A percentile compares a stretch with the other conserved stretches of the same genome.
Conservation (phyloP, 176 grass and related monocot genomes). For the Cenchrus fungigraminus region DNA sequence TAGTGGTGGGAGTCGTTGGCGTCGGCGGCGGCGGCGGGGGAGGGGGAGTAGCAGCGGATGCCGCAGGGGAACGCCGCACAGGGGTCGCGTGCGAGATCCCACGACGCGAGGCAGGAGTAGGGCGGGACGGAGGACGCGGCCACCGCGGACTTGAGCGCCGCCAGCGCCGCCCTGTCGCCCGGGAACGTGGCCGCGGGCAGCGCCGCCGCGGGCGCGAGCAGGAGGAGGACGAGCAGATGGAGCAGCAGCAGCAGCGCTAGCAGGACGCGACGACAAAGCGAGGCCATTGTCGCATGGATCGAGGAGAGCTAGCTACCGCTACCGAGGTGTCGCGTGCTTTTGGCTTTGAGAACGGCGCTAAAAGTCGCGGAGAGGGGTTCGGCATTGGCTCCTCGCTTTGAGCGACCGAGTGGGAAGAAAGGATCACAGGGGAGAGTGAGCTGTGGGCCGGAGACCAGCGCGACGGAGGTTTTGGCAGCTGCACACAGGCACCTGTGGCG, state of each 20-base stretch:
- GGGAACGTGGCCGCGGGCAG: constrained; percentile 43
- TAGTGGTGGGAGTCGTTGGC: constrained; percentile 19
- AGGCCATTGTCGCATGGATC: constrained; percentile 38
- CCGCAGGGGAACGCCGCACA: constrained; percentile 50
- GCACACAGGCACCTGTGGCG: not conserved
- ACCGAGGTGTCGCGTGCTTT: not conserved
- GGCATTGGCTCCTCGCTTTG: not conserved
- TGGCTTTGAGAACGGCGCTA: constrained; percentile 28
- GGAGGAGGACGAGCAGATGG: not conserved
- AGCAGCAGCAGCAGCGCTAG: not conserved
- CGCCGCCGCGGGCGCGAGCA: constrained; percentile 3
- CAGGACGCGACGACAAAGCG: not conserved
- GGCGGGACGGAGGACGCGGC: constrained; percentile 38
- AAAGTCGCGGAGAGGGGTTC: constrained; percentile 29
- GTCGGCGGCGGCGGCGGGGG: not conserved
- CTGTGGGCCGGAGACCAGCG: not conserved
- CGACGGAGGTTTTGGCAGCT: not conserved
- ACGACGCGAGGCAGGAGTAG: constrained; percentile 55
- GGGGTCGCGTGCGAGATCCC: constrained; percentile 51
- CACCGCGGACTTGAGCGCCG: constrained; percentile 42
- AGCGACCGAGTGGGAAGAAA: constrained; percentile 10
- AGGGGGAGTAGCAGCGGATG: constrained; percentile 27
- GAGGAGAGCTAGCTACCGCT: not conserved
- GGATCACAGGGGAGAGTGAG: constrained; percentile 23
- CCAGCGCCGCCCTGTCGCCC: constrained; percentile 43